Evolutionary conservation across 2,329 filamentous ascomycete species (phyloP), one percentile per base, ranked within the genome.

Genomic region (Aureobasidium pullulans): DNA sequence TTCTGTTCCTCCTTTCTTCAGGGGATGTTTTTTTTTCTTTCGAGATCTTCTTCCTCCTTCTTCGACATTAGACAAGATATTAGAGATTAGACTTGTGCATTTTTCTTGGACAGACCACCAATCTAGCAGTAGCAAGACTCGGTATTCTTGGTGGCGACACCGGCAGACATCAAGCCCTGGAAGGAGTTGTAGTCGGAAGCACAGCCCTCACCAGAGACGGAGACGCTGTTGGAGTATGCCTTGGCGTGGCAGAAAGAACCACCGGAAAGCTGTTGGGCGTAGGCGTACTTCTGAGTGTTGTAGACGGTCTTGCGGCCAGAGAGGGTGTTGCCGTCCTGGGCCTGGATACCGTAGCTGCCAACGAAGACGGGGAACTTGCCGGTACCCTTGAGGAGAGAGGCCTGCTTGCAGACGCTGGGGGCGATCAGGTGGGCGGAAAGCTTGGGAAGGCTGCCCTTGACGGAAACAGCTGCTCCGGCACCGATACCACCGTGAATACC

Each of bases 261-360:
- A 2, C 71, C 72, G 15, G 66, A 63, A 1, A 66, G 64, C 63
- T 68, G 69, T 60, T 69, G 70, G n/a, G 65, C 63, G 48, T 65
- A 73, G 10, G 70, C 70, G 57, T 72, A 72, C 2, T 68, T 40
- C 53, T 70, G 67, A 0, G 70, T 71, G 56, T 73, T 68, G 50
- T 69, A 66, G 36, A 68, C 63, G 13, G 62, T 67, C 58, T 66
- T 66, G 4, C 70, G 61, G 23, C 63, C 64, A 1, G 62, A 65
- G 23, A 72, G 63, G 8, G 63, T 66, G 62, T 74, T 75, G 54
- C 72, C 69, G 29, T 65, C 64, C 28, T 64, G 60, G 3, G 67
- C 66, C 63, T 74, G 68, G 15, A 73, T 64, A 3, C 66, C 64
- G 70, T 70, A 73, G 61, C 73, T 71, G 31, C 72, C 72, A 9